phyloP scores from a whole-genome alignment of 23 red algal species.

The Gracilaria gracilis region DNA sequence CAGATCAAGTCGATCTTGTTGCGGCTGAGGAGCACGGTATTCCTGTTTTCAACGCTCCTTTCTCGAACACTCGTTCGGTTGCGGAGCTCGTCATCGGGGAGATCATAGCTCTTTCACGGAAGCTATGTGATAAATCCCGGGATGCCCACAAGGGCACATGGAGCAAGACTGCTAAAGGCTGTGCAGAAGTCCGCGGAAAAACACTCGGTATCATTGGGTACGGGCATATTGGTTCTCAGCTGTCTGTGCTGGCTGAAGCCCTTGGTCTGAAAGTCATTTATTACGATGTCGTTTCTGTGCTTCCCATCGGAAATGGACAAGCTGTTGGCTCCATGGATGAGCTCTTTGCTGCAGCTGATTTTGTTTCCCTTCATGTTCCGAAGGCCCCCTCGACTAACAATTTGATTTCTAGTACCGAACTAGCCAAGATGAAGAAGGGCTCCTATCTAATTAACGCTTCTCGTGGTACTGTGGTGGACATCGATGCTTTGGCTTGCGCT shows the following conservation, averaged over 20 bases:
- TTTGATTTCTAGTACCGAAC: conserved; percentile 59
- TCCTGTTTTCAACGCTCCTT: conserved; percentile 92
- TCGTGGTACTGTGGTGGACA: conserved; percentile 87
- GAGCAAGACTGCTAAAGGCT: conserved; percentile 79
- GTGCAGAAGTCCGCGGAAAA: conserved; percentile 89
- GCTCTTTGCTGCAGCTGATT: conserved; percentile 61
- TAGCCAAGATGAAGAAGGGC: conserved; percentile 82
- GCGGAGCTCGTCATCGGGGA: conserved; percentile 86
- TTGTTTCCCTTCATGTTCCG: conserved; percentile 87
- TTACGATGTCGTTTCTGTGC: conserved; percentile 83
- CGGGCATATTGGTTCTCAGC: conserved; percentile 89
- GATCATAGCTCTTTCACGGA: conserved; percentile 78
- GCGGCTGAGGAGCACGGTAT: conserved; percentile 72
- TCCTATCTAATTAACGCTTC: conserved; percentile 88
- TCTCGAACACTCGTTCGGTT: conserved; percentile 89
- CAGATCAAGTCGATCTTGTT: conserved; percentile 84
- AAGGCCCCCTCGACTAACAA: conserved; percentile 80
- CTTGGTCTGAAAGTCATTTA: conserved; percentile 90
- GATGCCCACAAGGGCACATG: conserved; percentile 76
- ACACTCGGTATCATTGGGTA: conserved; percentile 90
- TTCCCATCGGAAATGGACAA: conserved; percentile 71
- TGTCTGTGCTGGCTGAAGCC: conserved; percentile 84
- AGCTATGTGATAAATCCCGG: conserved; percentile 62
- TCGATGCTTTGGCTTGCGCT: conserved; percentile 69
- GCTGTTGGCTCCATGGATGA: conserved; percentile 72